Conservation (phyloP, 306 rosid genomes). For the Dalbergia cultrata region DNA sequence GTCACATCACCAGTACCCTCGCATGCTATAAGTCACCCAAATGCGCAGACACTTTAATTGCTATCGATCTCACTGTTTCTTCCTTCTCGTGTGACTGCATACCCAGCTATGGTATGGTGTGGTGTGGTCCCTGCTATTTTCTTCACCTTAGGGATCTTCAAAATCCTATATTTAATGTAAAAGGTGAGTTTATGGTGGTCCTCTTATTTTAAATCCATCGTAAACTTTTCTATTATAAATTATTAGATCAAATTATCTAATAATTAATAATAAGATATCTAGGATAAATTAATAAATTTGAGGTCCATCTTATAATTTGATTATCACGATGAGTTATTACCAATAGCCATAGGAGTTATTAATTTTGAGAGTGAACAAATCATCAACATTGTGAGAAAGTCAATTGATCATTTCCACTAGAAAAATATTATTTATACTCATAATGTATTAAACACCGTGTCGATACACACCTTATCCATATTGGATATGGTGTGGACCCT, state of each 20-base stretch:
- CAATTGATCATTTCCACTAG: background rate
- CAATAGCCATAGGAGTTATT: background rate
- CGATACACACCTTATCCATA: too few relatives aligned
- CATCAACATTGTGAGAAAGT: background rate
- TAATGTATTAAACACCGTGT: too few relatives aligned
- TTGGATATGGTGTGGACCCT: too few relatives aligned
- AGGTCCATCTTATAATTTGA: too few relatives aligned
- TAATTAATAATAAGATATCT: too few relatives aligned
- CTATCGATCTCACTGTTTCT: constrained; percentile 17
- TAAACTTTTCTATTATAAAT: too few relatives aligned
- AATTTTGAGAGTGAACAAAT: too few relatives aligned
- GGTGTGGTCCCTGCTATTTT: background rate
- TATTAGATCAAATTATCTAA: too few relatives aligned
- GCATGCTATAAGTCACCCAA: constrained; percentile 15
- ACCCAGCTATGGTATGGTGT: background rate
- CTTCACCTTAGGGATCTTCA: background rate
- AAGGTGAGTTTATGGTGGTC: too few relatives aligned
- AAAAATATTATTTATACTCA: too few relatives aligned
- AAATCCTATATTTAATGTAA: background rate
- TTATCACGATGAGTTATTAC: background rate
- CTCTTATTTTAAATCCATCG: too few relatives aligned
- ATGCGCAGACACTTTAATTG: constrained; percentile 14
- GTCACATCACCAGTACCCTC: constrained; percentile 25
- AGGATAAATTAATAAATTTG: too few relatives aligned
- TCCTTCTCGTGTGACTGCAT: constrained; percentile 29